Conservation (phyloP, 2,329 filamentous ascomycete genomes). For the Mycogone perniciosa region DNA sequence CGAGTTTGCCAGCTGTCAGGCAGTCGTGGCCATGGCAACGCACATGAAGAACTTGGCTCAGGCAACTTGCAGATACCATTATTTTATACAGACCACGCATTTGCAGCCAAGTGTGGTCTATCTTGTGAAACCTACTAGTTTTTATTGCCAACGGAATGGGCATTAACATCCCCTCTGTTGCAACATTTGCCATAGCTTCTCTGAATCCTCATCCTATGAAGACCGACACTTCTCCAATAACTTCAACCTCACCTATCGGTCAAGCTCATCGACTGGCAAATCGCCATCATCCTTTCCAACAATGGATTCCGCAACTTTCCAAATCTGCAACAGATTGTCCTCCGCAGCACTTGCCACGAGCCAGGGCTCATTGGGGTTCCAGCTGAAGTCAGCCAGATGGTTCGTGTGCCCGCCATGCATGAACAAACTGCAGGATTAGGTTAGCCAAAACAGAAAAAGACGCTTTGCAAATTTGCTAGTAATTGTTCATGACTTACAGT, state of each 20-base stretch:
- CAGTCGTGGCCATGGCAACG: not conserved
- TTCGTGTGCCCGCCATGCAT: conserved; percentile 99
- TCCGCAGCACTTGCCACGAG: conserved; percentile 92
- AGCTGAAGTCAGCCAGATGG: conserved; percentile 92
- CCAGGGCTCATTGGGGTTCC: conserved; percentile 97
- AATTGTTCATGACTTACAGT: conserved; percentile 54
- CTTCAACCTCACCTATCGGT: conserved; percentile 45
- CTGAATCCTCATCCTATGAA: conserved; percentile 26
- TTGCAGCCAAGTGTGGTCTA: not conserved
- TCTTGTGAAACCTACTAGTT: not conserved
- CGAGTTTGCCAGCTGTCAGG: conserved; percentile 4
- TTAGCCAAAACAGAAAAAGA: conserved; percentile 13
- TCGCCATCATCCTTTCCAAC: conserved; percentile 72
- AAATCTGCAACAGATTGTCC: conserved; percentile 94
- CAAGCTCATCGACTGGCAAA: conserved; percentile 70
- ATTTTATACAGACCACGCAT: not conserved
- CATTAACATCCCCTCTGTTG: conserved; percentile 13
- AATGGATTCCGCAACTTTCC: conserved; percentile 79
- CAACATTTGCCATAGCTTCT: conserved; percentile 18
- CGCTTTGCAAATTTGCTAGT: not conserved
- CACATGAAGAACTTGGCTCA: conserved; percentile 2
- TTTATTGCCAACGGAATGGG: not conserved
- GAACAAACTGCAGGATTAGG: conserved; percentile 58
- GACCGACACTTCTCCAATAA: conserved; percentile 25
- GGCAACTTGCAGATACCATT: not conserved